Base-by-base conservation (phyloP, 352 stramenopile genomes). In the Phytophthora idaei region DNA sequence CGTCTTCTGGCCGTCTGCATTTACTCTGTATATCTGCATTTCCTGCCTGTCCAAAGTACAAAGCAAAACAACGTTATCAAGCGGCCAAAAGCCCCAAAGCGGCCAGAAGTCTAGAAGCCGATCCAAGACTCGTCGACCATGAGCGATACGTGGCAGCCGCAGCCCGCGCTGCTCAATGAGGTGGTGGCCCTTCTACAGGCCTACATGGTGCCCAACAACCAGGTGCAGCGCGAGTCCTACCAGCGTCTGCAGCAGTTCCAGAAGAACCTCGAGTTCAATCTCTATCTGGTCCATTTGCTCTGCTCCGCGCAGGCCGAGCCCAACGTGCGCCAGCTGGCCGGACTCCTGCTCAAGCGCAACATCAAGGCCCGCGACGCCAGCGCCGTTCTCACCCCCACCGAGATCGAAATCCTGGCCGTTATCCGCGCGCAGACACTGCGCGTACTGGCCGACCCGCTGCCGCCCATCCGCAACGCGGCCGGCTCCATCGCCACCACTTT, bases 231-330 rank as follows among this genome's bases (percentile, higher is more conserved):
- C 56, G 78, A 94, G 71, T 83, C 76, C 45, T 96, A 94, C 73
- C 59, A 87, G 76, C 84, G 84, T 46, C 76, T 96, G 61, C 83
- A 94, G 81, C 85, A 92, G 69, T 93, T 93, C 76, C 84, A 94
- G 72, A 78, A 93, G 65, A 89, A 96, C 71, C 85, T 93, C 47
- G 85, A 96, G 77, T 96, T 96, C 69, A 93, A 94, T 49, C 74
- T 95, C 31, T 96, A 96, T 69, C 81, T 96, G 48, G 82, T 93
- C 42, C 87, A 96, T 60, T 46, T 96, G 57, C 82, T 96, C 48
- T 94, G 83, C 73, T 75, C 77, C 5, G 12, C 68, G 15, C 80
- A 93, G 34, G 50, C 69, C 42, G 80, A 94, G 47, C 66, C 72
- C 25, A 85, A 83, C 55, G 81, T 94, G 53, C 88, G 88, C 6